Percentiles rank a stretch among this genome's conserved stretches.
phyloP scores from a whole-genome alignment of 257 asterid species.

The Rauvolfia tetraphylla region DNA sequence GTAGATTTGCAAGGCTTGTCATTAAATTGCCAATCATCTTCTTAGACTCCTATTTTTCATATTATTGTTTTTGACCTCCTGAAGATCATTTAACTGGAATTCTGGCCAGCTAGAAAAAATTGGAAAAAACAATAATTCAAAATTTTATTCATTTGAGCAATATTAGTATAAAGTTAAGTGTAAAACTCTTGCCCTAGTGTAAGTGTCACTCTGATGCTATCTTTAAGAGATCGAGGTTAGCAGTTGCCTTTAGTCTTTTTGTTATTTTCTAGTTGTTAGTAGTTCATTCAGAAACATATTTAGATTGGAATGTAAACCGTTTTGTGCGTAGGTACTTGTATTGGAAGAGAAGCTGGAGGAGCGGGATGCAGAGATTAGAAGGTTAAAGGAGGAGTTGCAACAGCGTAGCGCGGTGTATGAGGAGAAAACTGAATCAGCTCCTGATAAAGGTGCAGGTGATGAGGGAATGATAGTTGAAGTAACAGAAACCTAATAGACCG shows the following conservation, averaged over 20 bases:
- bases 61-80: background rate
- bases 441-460: slow-evolving; percentile 23
- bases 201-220: background rate
- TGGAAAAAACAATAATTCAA: background rate
- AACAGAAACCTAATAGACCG: slow-evolving; percentile 21
- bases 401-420: slow-evolving; percentile 28
- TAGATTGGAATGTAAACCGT: background rate
- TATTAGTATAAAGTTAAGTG: background rate
- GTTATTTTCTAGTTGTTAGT: background rate
- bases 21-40: background rate
- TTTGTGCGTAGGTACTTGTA: slow-evolving; percentile 50
- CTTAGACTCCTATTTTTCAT: background rate
- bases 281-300: background rate
- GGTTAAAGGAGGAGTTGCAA: slow-evolving; percentile 45
- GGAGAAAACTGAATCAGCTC: slow-evolving; percentile 35
- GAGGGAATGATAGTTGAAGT: slow-evolving; percentile 35
- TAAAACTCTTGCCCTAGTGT: background rate
- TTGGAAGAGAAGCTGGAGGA: slow-evolving; percentile 80
- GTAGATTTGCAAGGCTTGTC: background rate
- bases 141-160: background rate
- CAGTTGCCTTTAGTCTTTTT: too few relatives aligned
- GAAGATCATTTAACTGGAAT: background rate
- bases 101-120: background rate
- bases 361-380: slow-evolving; percentile 53
- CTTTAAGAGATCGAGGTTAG: too few relatives aligned